phyloP scores from a whole-genome alignment of 257 asterid species.

The Marsdenia floribunda region DNA sequence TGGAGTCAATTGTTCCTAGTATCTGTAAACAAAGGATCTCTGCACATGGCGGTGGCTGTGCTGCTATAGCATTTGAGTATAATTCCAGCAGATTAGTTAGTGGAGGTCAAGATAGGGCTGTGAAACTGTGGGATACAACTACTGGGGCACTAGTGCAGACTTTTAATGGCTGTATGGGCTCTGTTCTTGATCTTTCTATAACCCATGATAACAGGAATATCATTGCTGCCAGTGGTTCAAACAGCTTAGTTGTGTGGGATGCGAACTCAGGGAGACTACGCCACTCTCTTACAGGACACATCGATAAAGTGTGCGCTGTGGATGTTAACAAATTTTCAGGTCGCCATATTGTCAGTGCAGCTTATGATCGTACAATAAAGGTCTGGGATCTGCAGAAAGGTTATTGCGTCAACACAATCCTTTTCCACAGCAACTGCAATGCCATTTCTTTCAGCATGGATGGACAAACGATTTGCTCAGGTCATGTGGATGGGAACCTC shows the following conservation, averaged over 20 bases:
- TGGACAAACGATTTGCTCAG: slow-evolving; percentile 77
- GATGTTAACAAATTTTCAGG: slow-evolving; percentile 73
- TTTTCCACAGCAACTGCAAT: slow-evolving; percentile 84
- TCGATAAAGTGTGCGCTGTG: slow-evolving; percentile 87
- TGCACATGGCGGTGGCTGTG: slow-evolving; percentile 90
- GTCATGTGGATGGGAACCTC: slow-evolving; percentile 88
- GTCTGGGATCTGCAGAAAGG: slow-evolving; percentile 95
- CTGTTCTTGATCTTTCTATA: slow-evolving; percentile 70
- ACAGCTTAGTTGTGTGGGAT: slow-evolving; percentile 78
- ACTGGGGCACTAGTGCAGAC: slow-evolving; percentile 47
- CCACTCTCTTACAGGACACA: slow-evolving; percentile 86
- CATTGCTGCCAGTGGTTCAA: slow-evolving; percentile 83
- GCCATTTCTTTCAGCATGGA: slow-evolving; percentile 81
- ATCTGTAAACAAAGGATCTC: slow-evolving; percentile 78
- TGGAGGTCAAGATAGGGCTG: slow-evolving; percentile 87
- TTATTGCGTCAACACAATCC: slow-evolving; percentile 64
- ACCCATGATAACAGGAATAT: slow-evolving; percentile 70
- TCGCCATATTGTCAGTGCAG: slow-evolving; percentile 75
- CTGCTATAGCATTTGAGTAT: slow-evolving; percentile 58
- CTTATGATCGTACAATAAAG: slow-evolving; percentile 90
- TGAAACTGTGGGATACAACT: slow-evolving; percentile 78
- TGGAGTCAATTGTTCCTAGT: slow-evolving; percentile 69
- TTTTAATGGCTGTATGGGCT: slow-evolving; percentile 68
- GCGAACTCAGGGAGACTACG: slow-evolving; percentile 58
- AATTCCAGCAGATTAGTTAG: slow-evolving; percentile 62